phyloP scores from a whole-genome alignment of 441 rosid genomes.

The Gossypium schwendimanii region DNA sequence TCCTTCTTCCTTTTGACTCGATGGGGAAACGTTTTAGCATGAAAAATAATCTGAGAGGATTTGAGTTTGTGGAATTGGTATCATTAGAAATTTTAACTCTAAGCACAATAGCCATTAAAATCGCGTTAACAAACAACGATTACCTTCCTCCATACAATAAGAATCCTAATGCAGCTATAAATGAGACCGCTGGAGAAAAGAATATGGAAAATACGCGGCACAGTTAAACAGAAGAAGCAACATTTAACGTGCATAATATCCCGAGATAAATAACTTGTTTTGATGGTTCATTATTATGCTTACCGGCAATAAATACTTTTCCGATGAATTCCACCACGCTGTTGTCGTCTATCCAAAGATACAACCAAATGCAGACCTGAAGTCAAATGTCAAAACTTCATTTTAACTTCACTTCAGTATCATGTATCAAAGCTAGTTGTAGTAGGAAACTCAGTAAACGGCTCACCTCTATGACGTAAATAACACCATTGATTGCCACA shows the following conservation, averaged over 20 bases:
- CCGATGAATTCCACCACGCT: slow-evolving; percentile 46
- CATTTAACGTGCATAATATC: neutral
- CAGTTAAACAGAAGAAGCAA: neutral
- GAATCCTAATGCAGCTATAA: slow-evolving; percentile 58
- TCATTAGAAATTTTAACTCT: slow-evolving; percentile 8
- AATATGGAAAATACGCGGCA: neutral
- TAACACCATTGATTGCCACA: slow-evolving; percentile 38
- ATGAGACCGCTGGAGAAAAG: slow-evolving; percentile 46
- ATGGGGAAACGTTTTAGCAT: slow-evolving; percentile 86
- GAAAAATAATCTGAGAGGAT: slow-evolving; percentile 53
- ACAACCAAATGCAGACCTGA: slow-evolving; percentile 47
- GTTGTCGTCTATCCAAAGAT: slow-evolving; percentile 50
- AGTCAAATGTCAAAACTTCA: slow-evolving; percentile 22
- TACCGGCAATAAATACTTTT: slow-evolving; percentile 61
- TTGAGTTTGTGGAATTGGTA: neutral
- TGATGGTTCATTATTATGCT: slow-evolving; percentile 4
- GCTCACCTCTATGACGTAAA: slow-evolving; percentile 56
- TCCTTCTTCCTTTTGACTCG: slow-evolving; percentile 89
- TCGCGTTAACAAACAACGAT: slow-evolving; percentile 4
- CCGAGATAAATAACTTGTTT: slow-evolving; percentile 2
- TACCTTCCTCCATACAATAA: slow-evolving; percentile 63
- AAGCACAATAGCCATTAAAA: slow-evolving; percentile 3
- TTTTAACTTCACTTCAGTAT: slow-evolving; percentile 13
- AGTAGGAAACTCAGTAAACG: neutral
- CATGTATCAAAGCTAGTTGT: neutral